phyloP scores from a whole-genome alignment of 2,329 filamentous ascomycete species.

The Monilinia aucupariae region DNA sequence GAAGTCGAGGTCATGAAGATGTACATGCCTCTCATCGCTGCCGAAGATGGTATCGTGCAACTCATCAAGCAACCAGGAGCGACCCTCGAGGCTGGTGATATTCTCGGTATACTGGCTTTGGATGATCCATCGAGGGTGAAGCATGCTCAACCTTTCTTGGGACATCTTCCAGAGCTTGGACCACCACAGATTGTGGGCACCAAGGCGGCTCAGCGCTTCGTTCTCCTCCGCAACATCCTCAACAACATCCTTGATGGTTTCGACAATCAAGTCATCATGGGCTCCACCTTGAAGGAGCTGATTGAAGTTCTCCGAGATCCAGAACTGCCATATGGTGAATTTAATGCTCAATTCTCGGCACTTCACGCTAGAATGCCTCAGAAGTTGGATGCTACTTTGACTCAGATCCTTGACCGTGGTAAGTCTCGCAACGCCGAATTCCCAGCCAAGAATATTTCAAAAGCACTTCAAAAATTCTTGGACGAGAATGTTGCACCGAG shows the following conservation, averaged over 20 bases:
- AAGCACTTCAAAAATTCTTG: slow-evolving; percentile 80
- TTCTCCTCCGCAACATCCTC: slow-evolving; percentile 69
- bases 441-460: slow-evolving; percentile 79
- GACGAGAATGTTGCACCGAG: slow-evolving; percentile 72
- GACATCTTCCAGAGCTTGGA: slow-evolving; percentile 81
- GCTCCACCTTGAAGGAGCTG: slow-evolving; percentile 74
- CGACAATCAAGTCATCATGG: slow-evolving; percentile 97
- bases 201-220: slow-evolving; percentile 87
- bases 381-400: slow-evolving; percentile 78
- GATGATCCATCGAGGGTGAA: slow-evolving; percentile 96
- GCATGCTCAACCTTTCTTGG: slow-evolving; percentile 89
- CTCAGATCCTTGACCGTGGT: slow-evolving; percentile 79
- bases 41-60: slow-evolving; percentile 94
- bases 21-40: slow-evolving; percentile 97
- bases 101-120: slow-evolving; percentile 91
- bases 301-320: slow-evolving; percentile 85
- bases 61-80: slow-evolving; percentile 98
- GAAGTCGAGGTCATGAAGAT: slow-evolving; percentile 99
- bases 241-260: slow-evolving; percentile 87
- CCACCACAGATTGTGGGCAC: slow-evolving; percentile 79
- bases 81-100: slow-evolving; percentile 96
- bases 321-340: slow-evolving; percentile 92
- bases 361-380: slow-evolving; percentile 96
- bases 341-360: slow-evolving; percentile 91
- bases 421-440: slow-evolving; percentile 77